Base-by-base conservation (phyloP, 176 grass and related monocot genomes). In the Oryza meyeriana region DNA sequence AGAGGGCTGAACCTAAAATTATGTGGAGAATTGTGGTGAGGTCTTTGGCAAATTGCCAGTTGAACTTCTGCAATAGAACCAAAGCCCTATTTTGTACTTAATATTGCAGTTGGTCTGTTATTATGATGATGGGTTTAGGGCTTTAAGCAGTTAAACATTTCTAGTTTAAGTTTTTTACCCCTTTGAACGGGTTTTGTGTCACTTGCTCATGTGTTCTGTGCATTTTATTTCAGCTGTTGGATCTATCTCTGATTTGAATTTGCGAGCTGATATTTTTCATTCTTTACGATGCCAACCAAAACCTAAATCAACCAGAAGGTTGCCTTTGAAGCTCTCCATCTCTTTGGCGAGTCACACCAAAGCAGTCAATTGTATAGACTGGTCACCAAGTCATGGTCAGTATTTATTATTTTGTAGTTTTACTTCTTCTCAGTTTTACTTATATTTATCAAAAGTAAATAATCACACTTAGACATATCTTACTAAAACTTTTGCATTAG, bases 351-450 rank as follows among this genome's bases (percentile, higher is more conserved):
- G 81, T 66, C 94, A 97, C 86, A 85, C 33, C 77, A 89, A 80
- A 68, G 85, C 90, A 87, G 86, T 92, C 77, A 97, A 92, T 79
- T 87, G 83, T 75, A 32, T 97, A 58, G 88, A 92, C 42, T 97
- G 94, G 94, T 94, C 94, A 7, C 61, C 72, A 1, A 94, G 70
- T 66, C 83, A 97, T 85, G 87, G 94, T 92, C 27, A 61, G 87
- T 89, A 83, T 62, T 78, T 61, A 71, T 52, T 90, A 34, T 59
- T 24, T 35, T 39, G 78, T 88, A 71, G 33, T 77, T 22, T 58
- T 89, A 39, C 39, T 14, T 66, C 2, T 8, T 67, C 4, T 66
- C 30, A 2, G 8, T 38, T 76, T 36, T 1, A 61, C 12, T 58
- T 71, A 33, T 36, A 58, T 42, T 57, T 22, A 12, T 74, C n/a